Base-by-base conservation (phyloP, 441 rosid species). In the Flueggea neowawraea region DNA sequence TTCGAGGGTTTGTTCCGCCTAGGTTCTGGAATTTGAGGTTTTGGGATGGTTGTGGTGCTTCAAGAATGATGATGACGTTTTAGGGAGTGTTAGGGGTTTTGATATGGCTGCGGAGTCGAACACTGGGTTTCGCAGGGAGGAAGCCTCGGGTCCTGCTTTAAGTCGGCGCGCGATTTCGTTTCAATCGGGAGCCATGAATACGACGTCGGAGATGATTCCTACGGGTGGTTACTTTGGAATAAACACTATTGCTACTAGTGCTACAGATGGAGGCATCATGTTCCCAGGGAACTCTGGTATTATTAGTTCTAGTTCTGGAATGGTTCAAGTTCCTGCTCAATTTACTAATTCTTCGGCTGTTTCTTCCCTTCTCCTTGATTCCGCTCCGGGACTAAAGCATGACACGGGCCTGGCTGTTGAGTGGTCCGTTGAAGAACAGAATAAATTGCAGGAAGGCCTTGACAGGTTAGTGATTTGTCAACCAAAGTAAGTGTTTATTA, bases 361-460 rank as follows among this genome's bases (percentile, higher is more conserved):
- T 64, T 79, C 79, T 53, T 69, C 82, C 54, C 74, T 75, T 55
- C 64, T 81, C 69, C 54, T 65, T 56, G 72, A 72, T 53, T 60
- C 76, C 22, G 39, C 49, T 39, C 53, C 76, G 52, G 68, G 62
- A 22, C 62, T 81, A 43, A 87, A 82, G 70, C 78, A 75, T 47
- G 99, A 95, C 17, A 63, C 96, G 0, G 88, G 83, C 11, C 67
- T 91, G 71, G 86, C 95, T 13, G 90, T 77, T 2, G 99, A 90
- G 73, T 95, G 99, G 99, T 84, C 99, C 41, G 71, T 61, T 0
- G 91, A 90, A 0, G 99, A 95, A 63, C 99, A 90, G 75, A 69
- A 63, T 62, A 90, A 69, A 62, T 71, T 95, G 73, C 90, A 90
- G 52, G 85, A 85, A 60, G 95, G 97, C 66, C 85, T 90, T 65